phyloP scores from a whole-genome alignment of 164 flowering plant species.

The Chimonanthus praecox region DNA sequence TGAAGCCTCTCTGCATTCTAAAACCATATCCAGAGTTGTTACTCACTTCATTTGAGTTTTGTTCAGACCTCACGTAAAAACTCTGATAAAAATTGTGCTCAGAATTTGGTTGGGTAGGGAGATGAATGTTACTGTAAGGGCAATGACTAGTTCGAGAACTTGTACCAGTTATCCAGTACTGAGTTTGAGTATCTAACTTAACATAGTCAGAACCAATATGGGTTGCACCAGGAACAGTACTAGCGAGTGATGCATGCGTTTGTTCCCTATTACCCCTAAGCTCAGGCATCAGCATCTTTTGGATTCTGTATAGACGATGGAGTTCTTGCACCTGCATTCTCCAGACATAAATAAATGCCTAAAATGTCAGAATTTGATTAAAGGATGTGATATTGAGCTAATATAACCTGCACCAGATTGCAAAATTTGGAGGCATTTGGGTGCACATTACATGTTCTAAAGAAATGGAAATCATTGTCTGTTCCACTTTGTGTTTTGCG shows the following conservation, averaged over 20 bases:
- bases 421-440: too few relatives aligned
- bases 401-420: background rate
- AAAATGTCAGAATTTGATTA: background rate
- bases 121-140: slow-evolving; percentile 9
- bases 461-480: too few relatives aligned
- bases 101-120: slow-evolving; percentile 8
- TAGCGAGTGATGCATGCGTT: background rate
- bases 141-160: slow-evolving; percentile 16
- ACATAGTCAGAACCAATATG: background rate
- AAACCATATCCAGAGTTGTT: slow-evolving; percentile 34
- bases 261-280: slow-evolving; percentile 23
- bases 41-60: slow-evolving; percentile 26
- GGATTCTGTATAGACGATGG: slow-evolving; percentile 60
- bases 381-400: background rate
- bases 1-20: slow-evolving; percentile 31
- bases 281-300: slow-evolving; percentile 57
- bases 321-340: slow-evolving; percentile 62
- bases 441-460: too few relatives aligned
- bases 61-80: slow-evolving; percentile 18
- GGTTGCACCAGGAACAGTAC: slow-evolving; percentile 3
- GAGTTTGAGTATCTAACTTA: slow-evolving; percentile 12
- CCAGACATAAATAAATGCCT: background rate
- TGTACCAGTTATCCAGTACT: slow-evolving; percentile 17
- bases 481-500: too few relatives aligned
- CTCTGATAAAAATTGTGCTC: slow-evolving; percentile 14